Evolutionary conservation across 2,329 filamentous ascomycete species (phyloP).

Genomic region (Aspergillus sclerotialis): DNA sequence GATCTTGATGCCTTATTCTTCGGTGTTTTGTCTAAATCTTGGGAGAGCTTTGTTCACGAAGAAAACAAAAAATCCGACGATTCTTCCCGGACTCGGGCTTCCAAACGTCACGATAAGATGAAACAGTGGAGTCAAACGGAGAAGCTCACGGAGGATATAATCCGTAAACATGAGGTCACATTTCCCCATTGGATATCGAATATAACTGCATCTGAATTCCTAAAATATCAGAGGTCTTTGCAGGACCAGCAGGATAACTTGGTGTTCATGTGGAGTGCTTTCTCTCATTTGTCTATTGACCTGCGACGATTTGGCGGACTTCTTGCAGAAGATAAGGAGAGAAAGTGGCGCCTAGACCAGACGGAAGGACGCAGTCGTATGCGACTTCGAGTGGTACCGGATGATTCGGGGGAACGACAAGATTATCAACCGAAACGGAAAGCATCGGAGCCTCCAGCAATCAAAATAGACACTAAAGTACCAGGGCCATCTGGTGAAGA

Average conservation of each 20-base stretch:
- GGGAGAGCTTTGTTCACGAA: slow-evolving; percentile 77
- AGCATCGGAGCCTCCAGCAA: slow-evolving; percentile 44
- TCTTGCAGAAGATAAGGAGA: slow-evolving; percentile 57
- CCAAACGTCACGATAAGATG: slow-evolving; percentile 73
- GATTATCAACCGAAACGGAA: slow-evolving; percentile 81
- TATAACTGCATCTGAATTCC: slow-evolving; percentile 83
- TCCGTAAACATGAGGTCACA: slow-evolving; percentile 76
- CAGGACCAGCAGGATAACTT: slow-evolving; percentile 94
- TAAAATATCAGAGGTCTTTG: slow-evolving; percentile 79
- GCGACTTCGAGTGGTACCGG: slow-evolving; percentile 78
- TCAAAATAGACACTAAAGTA: slow-evolving; percentile 42
- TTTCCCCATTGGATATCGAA: slow-evolving; percentile 92
- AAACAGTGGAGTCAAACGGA: slow-evolving; percentile 71
- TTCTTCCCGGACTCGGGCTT: slow-evolving; percentile 61
- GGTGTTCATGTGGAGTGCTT: slow-evolving; percentile 66
- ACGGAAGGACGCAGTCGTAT: slow-evolving; percentile 95
- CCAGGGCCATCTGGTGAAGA: slow-evolving; percentile 35
- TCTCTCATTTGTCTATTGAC: slow-evolving; percentile 71
- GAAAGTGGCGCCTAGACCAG: slow-evolving; percentile 88
- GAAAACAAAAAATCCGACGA: slow-evolving; percentile 80
- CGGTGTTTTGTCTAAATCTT: slow-evolving; percentile 68
- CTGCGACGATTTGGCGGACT: slow-evolving; percentile 74
- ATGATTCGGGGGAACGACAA: slow-evolving; percentile 60
- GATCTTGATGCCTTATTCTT: slow-evolving; percentile 79
- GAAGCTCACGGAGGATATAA: slow-evolving; percentile 60